phyloP scores from a whole-genome alignment of 441 rosid genomes.

The Pelargonium cotyledonis region DNA sequence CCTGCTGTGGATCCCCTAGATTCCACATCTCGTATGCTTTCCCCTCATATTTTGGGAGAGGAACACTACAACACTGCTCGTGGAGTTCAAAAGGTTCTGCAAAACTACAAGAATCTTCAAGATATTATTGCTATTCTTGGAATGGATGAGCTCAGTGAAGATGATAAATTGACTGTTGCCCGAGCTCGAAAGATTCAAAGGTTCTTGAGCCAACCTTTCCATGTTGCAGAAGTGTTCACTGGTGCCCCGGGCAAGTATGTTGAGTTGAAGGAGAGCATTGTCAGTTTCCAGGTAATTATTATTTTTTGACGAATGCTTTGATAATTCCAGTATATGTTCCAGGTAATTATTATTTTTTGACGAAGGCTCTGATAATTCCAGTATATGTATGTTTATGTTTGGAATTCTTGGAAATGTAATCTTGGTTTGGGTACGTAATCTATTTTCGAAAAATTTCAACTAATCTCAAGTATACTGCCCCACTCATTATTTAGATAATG shows the following conservation, averaged over 20 bases:
- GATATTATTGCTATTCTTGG: constrained; percentile 97
- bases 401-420: too few species aligned
- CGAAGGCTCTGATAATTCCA: too few species aligned
- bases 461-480: too few species aligned
- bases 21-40: constrained; percentile 96
- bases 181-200: constrained; percentile 94
- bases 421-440: too few species aligned
- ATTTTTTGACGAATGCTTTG: too few species aligned
- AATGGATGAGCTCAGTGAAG: constrained; percentile 99
- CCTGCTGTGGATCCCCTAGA: constrained; percentile 97
- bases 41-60: constrained; percentile 92
- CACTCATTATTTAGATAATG: too few species aligned
- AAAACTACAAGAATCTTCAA: constrained; percentile 92
- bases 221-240: constrained; percentile 93
- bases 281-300: constrained; percentile 83
- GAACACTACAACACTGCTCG: constrained; percentile 95
- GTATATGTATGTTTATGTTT: too few species aligned
- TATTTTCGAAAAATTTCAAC: too few species aligned
- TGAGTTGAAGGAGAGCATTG: constrained; percentile 78
- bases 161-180: constrained; percentile 88
- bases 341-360: too few species aligned
- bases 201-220: constrained; percentile 98
- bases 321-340: background rate
- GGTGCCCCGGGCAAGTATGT: constrained; percentile 97
- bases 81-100: constrained; percentile 93